Base-by-base conservation (phyloP, 148 eudicot genomes). In the Fagopyrum esculentum region DNA sequence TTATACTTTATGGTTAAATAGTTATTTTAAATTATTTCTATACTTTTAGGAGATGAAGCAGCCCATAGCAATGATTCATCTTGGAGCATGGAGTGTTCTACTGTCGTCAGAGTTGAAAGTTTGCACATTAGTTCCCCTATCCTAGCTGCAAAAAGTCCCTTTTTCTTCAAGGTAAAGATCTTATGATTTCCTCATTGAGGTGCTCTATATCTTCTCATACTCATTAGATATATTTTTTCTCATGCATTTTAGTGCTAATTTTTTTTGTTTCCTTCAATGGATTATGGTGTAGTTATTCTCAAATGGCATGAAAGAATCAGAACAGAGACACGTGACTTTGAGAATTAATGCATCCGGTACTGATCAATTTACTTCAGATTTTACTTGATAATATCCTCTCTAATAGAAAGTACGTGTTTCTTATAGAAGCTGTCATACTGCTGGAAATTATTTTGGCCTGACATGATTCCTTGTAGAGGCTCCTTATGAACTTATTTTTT, bases 251-350 rank as follows among this genome's bases (percentile, higher is more conserved):
- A 35, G 0, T 47, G 54, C 9, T 71, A 6, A 71, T 48, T 71
- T 29, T 46, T 35, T 1, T 47, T 49, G 22, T 17, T 71, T 71
- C 55, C 43, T 47, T 19, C 15, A 46, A 49, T 46, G 16, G 3
- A 13, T 26, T 71, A 9, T 85, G 79, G 55, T 87, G 83, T 80
- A 93, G 98, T 82, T 93, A 30, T 93, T 93, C 82, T 92, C 99
- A 51, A 95, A 95, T 81, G 99, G 98, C 61, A 95, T 95, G 99
- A 89, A 83, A 76, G 99, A 95, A 82, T 95, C 99, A 8, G 99
- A 95, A 77, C 98, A 95, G 84, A 86, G 98, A 77, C 98, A 92
- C 54, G 99, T 95, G 72, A 89, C 99, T 22, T 78, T 95, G 73
- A 87, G 98, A 71, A 92, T 95, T 76, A 86, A 81, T 85, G 92